A percentile compares a stretch with the other conserved stretches of the same genome.
phyloP scores from a whole-genome alignment of 2,329 filamentous ascomycete genomes.

The Trichoderma sp. region DNA sequence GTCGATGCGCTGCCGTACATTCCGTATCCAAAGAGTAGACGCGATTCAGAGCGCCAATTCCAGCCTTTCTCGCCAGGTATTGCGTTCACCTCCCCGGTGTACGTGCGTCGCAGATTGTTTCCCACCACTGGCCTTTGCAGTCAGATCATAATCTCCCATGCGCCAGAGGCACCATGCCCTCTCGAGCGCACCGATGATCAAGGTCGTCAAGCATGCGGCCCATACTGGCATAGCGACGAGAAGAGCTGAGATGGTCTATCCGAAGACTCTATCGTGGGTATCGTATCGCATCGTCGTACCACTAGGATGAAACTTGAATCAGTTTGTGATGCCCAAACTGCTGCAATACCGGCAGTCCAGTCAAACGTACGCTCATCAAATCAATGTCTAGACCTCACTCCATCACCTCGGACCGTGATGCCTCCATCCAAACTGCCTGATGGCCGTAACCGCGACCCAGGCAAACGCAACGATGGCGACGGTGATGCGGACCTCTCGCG shows the following conservation, averaged over 20 bases:
- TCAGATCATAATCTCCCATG: too few relatives aligned
- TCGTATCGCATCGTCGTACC: neutral
- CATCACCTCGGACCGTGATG: conserved; percentile 6
- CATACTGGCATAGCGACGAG: too few relatives aligned
- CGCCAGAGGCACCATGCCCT: too few relatives aligned
- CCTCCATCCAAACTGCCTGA: conserved; percentile 27
- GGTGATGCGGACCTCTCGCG: conserved; percentile 31
- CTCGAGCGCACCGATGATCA: too few relatives aligned
- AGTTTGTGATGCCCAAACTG: neutral
- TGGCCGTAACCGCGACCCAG: conserved; percentile 32
- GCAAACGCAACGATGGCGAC: conserved; percentile 32
- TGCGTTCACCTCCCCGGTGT: neutral
- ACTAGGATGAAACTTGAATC: neutral
- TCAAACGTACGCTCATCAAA: neutral
- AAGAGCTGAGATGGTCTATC: neutral
- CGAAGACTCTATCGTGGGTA: conserved; percentile 3
- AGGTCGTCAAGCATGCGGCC: too few relatives aligned
- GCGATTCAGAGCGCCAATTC: neutral
- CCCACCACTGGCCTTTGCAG: neutral
- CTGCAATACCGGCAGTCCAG: neutral
- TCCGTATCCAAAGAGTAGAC: neutral
- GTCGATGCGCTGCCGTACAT: neutral
- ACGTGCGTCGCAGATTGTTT: neutral
- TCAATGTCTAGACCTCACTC: neutral
- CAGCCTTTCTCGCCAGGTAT: too few relatives aligned